Percentiles rank a stretch among this genome's conserved stretches.
Evolutionary conservation across 2,329 filamentous ascomycete genomes (phyloP).

Genomic region (Pseudocercospora macadamiae): DNA sequence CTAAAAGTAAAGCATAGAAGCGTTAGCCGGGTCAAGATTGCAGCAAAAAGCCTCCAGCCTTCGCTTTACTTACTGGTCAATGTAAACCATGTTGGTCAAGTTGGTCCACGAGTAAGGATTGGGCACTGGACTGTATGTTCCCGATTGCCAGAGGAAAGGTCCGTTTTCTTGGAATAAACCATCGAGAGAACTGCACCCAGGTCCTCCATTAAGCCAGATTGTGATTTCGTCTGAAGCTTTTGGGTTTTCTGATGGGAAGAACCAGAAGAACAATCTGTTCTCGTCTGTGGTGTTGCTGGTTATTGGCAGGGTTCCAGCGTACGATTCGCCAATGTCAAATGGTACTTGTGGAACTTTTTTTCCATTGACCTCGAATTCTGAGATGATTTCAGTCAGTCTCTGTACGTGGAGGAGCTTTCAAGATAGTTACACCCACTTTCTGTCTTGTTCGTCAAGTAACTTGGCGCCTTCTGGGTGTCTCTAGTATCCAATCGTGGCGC

Average conservation of each 20-base stretch:
- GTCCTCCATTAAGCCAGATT: constrained; percentile 36
- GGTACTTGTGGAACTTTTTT: constrained; percentile 35
- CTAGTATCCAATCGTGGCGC: neutral
- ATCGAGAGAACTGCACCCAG: constrained; percentile 28
- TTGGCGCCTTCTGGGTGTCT: neutral
- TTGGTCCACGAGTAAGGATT: constrained; percentile 58
- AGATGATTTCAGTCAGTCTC: neutral
- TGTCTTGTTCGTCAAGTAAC: constrained; percentile 10
- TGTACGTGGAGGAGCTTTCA: too few relatives aligned
- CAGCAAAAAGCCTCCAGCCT: constrained; percentile 49
- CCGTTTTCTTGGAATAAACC: constrained; percentile 30
- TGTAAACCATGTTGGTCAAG: constrained; percentile 76
- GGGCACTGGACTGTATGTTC: constrained; percentile 43
- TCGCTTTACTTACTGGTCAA: too few relatives aligned
- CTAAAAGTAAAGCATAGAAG: too few relatives aligned
- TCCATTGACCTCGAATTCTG: constrained; percentile 27
- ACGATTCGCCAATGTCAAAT: constrained; percentile 41
- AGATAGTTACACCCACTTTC: neutral
- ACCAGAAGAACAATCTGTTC: constrained; percentile 51
- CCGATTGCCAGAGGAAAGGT: constrained; percentile 49
- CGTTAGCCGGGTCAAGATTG: constrained; percentile 50
- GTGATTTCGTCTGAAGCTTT: constrained; percentile 45
- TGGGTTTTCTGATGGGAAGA: constrained; percentile 52
- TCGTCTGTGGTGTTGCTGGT: constrained; percentile 43
- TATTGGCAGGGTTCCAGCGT: constrained; percentile 36